Evolutionary conservation across 768 basidiomycete genomes (phyloP), one percentile per base, ranked within the genome.

Genomic region (Lactarius vividus): DNA sequence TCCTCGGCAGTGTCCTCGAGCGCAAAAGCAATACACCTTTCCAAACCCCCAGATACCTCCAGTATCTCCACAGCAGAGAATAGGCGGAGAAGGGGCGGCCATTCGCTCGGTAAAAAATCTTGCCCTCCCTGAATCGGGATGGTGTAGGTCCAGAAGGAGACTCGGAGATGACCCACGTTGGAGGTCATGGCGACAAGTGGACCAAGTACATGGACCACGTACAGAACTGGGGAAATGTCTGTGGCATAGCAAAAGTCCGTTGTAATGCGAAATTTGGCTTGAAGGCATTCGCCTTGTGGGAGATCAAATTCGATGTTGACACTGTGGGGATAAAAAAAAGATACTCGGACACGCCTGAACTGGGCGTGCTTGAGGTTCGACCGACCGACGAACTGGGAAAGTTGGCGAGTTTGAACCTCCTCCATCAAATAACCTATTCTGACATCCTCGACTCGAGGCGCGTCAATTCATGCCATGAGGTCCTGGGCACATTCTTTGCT

Each of bases 281-380:
- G 46, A n/a, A 2, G n/a, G 46, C 2, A 13, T 49, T 49, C n/a
- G 9, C 11, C 23, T 49, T 23, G 23, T 20, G 40, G 18, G 18
- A 7, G 18, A 23, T 49, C 23, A 13, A 49, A 11, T 5, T 10
- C 4, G 46, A 49, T 49, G 10, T 2, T 0, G 23, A 10, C 10
- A 3, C 23, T 0, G 1, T 13, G 2, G 2, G 1, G 3, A 49
- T 3, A 0, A 26, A 23, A 0, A 26, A 23, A n/a, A 23, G 2
- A 5, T 10, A 49, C 11, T 13, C 26, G 3, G 0, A 23, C 11
- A 11, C 11, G n/a, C 23, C 46, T 49, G 46, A 49, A 23, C 23
- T 49, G 46, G n/a, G 44, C 9, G n/a, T 4, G 20, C 23, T 49
- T 23, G 46, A 49, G 11, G 11, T 23, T 49, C 26, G 46, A 13